These are phyloP conservation scores for Neurospora sp. DNA, from an alignment of 495 filamentous ascomycete genomes.

Conservation along the genomic window DNA sequence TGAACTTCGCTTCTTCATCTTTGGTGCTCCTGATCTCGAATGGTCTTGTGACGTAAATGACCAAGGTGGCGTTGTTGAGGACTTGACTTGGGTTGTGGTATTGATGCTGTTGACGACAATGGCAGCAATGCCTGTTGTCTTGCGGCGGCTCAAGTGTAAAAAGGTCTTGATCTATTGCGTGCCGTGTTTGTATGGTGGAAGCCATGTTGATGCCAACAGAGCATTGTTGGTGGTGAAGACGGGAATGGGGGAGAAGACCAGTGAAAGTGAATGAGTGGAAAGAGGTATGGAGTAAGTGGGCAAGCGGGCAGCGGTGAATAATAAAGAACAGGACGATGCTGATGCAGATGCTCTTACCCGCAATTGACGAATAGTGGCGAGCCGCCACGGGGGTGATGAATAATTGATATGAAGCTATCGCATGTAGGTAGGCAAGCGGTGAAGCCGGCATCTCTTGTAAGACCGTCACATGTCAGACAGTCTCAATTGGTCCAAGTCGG, in stretches of 20 bases:
- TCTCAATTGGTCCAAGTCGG: too few relatives aligned
- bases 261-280: neutral
- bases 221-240: neutral
- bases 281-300: neutral
- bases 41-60: neutral
- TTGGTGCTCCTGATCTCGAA: neutral
- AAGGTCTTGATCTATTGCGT: neutral
- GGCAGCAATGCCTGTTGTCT: neutral
- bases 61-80: neutral
- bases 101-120: neutral
- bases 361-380: neutral
- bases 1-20: neutral
- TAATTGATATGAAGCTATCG: neutral
- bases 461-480: too few relatives aligned
- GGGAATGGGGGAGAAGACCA: neutral
- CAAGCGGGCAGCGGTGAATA: neutral
- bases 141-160: neutral
- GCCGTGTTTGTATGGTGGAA: neutral
- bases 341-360: neutral
- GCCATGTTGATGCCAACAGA: neutral
- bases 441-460: too few relatives aligned
- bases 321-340: neutral
- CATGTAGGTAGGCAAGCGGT: too few relatives aligned
- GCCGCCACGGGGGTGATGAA: neutral
- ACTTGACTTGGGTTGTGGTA: neutral